Evolutionary conservation across 148 eudicot species (phyloP).

Genomic region (Diospyros lotus): DNA sequence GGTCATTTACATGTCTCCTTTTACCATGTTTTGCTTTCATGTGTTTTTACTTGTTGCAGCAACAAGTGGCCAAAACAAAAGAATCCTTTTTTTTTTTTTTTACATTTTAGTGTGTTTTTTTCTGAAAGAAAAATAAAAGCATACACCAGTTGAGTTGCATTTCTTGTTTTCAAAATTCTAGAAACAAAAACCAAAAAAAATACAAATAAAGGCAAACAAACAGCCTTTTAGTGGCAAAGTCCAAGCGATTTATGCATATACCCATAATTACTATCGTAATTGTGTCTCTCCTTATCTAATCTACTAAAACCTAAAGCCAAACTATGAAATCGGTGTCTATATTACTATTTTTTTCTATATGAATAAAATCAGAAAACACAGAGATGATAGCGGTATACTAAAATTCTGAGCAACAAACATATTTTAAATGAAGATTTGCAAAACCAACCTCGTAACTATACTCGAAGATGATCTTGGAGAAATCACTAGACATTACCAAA

Average conservation of each 20-base stretch:
- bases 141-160: neutral
- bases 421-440: neutral
- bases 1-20: too few species aligned
- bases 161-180: neutral
- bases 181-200: neutral
- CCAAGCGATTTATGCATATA: neutral
- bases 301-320: neutral
- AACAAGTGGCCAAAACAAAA: neutral
- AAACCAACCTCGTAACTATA: slow-evolving; percentile 76
- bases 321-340: neutral
- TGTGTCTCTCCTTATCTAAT: neutral
- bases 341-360: neutral
- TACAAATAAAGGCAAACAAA: neutral
- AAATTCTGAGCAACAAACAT: neutral
- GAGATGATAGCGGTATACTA: neutral
- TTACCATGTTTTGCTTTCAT: too few species aligned
- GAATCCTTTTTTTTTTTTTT: neutral
- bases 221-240: neutral
- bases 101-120: neutral
- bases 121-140: neutral
- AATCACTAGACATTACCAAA: slow-evolving; percentile 73
- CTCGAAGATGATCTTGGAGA: slow-evolving; percentile 69
- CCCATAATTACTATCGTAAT: neutral
- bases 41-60: too few species aligned
- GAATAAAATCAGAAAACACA: neutral